Percentiles rank a stretch among this genome's conserved stretches.
Evolutionary conservation across 805 yeast genomes (phyloP).

Genomic region (Candida sanyiensis): DNA sequence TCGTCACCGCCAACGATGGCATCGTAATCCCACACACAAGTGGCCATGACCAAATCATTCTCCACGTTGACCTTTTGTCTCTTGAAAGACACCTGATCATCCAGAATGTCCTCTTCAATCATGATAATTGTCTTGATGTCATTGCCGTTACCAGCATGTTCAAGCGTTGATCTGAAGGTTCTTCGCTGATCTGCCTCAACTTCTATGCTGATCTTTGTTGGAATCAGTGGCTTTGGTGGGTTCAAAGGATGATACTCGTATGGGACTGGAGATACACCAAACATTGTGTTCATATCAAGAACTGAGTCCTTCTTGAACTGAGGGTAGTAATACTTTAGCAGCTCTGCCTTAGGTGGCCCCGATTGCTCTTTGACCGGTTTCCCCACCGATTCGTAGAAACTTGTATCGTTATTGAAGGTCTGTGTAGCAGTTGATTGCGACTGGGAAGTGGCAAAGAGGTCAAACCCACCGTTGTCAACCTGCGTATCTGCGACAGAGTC

Average conservation of each 20-base stretch:
- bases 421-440: too few relatives aligned
- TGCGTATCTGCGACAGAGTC: conserved; percentile 25
- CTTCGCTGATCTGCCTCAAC: conserved; percentile 56
- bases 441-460: conserved; percentile 11
- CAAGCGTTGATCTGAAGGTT: conserved; percentile 36
- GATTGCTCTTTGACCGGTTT: conserved; percentile 21
- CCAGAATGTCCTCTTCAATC: conserved; percentile 15
- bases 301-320: conserved; percentile 49
- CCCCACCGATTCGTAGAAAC: not conserved
- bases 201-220: conserved; percentile 55
- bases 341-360: conserved; percentile 23
- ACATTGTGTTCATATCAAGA: conserved; percentile 59
- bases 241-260: conserved; percentile 41
- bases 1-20: conserved; percentile 44
- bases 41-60: conserved; percentile 56
- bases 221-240: conserved; percentile 35
- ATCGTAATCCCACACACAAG: conserved; percentile 77
- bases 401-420: not conserved
- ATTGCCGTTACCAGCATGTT: conserved; percentile 9
- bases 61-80: conserved; percentile 20
- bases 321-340: conserved; percentile 53
- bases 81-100: conserved; percentile 13
- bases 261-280: conserved; percentile 55
- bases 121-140: conserved; percentile 15
- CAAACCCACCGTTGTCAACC: conserved; percentile 16